Evolutionary conservation across 164 flowering plant species (phyloP), one percentile per base, ranked within the genome.

Genomic region (Annona squamosa): DNA sequence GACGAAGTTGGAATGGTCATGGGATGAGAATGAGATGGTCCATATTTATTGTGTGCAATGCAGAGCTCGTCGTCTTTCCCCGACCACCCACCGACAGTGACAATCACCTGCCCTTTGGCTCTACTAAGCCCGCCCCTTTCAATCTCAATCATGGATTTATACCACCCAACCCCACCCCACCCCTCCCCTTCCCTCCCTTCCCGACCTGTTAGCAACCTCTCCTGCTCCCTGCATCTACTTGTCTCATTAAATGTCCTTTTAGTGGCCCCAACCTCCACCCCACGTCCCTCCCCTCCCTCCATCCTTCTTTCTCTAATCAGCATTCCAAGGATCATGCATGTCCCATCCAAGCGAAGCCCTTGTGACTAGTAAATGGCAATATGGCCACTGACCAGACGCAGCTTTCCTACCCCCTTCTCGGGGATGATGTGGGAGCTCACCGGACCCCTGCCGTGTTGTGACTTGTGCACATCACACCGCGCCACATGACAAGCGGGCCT

Each of bases 51-150:
- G 46, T 16, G 43, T 42, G 68, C 48, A 52, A 10, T 66, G 68
- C 62, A 66, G 66, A 57, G 37, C 26, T 37, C n/a, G 26, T 6
- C 18, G 37, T 17, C 66, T 63, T 63, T 63, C 56, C 52, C 70
- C 70, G 70, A 68, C 70, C 70, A 68, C 70, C 57, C 56, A 68
- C 70, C 70, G 70, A 68, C 70, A 68, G 56, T 68, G 70, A 46
- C n/a, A 68, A 68, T 19, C 37, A 47, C 56, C 45, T 68, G 70
- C 16, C 56, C 70, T 68, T 19, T 47, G 41, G 70, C 70, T 47
- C 52, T 68, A 46, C 70, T 41, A 19, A 68, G n/a, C 46, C 5
- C 1, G 13, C 70, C 57, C 26, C 44, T 67, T 17, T 19, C 70
- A 68, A 46, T 46, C 70, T 46, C 57, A 46, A 5, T 68, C 70